Conservation (phyloP, 805 yeast genomes). For the Hemisphaericaspora nanyangensis region DNA sequence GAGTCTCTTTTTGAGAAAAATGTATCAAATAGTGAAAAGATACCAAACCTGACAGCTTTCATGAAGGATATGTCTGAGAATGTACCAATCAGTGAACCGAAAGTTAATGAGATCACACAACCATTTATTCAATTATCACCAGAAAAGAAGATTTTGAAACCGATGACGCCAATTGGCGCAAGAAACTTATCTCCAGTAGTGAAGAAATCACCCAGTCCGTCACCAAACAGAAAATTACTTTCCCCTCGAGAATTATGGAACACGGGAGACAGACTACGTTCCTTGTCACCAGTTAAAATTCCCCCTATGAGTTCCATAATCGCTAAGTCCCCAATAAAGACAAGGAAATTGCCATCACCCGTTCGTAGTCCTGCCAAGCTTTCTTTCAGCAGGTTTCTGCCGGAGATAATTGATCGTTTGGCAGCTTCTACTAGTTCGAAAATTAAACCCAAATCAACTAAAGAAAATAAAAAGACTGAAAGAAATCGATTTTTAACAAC, state of each 20-base stretch:
- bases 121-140: no score
- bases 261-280: conserved; percentile 1
- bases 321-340: not conserved
- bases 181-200: no score
- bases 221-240: not conserved
- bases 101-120: no score
- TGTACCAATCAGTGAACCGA: not conserved
- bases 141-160: no score
- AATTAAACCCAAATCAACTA: not conserved
- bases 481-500: conserved; percentile 5
- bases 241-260: conserved; percentile 4
- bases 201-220: no score
- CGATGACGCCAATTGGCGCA: no score
- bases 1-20: no score
- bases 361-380: not conserved
- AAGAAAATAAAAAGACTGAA: conserved; percentile 1
- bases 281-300: conserved; percentile 5
- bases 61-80: not conserved
- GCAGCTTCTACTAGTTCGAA: conserved; percentile 1
- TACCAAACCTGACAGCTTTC: no score
- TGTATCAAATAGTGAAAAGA: no score
- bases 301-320: not conserved
- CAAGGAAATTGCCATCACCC: not conserved
- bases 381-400: no score
- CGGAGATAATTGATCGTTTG: not conserved